Evolutionary conservation across 352 stramenopile species (phyloP).

Genomic region (Phytopythium litorale): DNA sequence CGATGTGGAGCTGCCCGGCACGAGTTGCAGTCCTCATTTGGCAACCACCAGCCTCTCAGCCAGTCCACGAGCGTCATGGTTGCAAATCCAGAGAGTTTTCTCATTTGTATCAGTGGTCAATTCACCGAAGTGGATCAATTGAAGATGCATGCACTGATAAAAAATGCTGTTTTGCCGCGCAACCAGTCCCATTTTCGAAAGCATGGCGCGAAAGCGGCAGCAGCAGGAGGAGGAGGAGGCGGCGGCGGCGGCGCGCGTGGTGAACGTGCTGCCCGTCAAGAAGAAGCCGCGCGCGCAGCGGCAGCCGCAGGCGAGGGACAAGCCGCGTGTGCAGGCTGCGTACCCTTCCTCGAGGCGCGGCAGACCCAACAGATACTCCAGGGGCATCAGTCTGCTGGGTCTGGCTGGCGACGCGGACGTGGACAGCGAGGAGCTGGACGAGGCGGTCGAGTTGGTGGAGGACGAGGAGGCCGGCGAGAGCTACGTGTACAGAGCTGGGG

Average conservation of each 20-base stretch:
- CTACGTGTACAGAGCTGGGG: conserved; percentile 32
- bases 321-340: background rate
- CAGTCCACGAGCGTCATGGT: background rate
- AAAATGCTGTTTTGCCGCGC: background rate
- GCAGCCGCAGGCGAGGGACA: background rate
- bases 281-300: conserved; percentile 23
- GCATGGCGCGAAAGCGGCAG: conserved; percentile 46
- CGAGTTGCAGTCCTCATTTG: background rate
- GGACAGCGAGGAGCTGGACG: conserved; percentile 18
- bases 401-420: background rate
- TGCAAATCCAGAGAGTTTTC: background rate
- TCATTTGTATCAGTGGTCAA: background rate
- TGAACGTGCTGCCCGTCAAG: conserved; percentile 21
- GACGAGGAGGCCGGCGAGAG: conserved; percentile 18
- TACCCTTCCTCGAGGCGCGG: background rate
- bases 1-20: background rate
- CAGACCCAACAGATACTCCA: background rate
- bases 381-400: background rate
- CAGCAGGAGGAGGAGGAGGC: conserved; percentile 14
- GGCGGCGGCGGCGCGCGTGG: conserved; percentile 4
- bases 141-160: background rate
- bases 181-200: conserved; percentile 12
- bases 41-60: background rate
- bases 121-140: background rate
- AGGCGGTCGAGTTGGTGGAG: conserved; percentile 25